Evolutionary conservation across 106 monocot species (phyloP), one percentile per base, ranked within the genome.

Genomic region (Apostasia shenzhenica): DNA sequence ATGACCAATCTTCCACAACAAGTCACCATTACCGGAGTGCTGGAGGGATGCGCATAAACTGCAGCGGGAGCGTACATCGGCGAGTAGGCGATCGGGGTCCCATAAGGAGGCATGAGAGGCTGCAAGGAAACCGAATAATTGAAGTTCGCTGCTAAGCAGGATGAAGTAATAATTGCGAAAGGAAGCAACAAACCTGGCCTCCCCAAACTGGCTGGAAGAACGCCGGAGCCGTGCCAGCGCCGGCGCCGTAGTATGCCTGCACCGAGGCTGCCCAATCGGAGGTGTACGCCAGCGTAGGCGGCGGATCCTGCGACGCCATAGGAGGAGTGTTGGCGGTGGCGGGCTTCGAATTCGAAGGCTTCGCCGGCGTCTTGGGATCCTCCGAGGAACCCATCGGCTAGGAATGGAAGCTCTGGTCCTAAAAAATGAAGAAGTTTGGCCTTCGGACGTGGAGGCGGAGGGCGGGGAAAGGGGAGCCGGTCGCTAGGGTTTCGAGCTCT

Each of bases 61-160:
- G 68, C 62, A 48, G 48, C 66, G 3, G 73, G 79, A 56, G 56
- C 37, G 58, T 76, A 81, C 67, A 81, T 67, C 4, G 81, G 67
- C 7, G 81, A 72, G 67, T 66, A 81, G 39, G 78, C 67, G n/a
- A 81, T 76, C 12, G 81, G 72, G 8, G 81, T 72, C 38, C 67
- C 81, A 50, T 81, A 81, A 14, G 81, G 69, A 54, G 75, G 38
- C 41, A 81, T 67, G 59, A 81, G 49, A 11, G 64, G 81, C 81
- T 72, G 68, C 38, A 45, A 58, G 48, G 3, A 40, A 26, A 71
- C 6, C 40, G 2, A 67, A 67, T 5, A 41, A 68, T 1, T 12
- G 37, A 0, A 0, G 11, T 8, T 14, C 10, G 7, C 6, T 63
- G 1, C 56, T 4, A 63, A 26, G 9, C 47, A 48, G 4, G 37